These are phyloP conservation scores for Chaetomidium leptoderma DNA, from an alignment of 495 filamentous ascomycete genomes.

Conservation along the genomic window DNA sequence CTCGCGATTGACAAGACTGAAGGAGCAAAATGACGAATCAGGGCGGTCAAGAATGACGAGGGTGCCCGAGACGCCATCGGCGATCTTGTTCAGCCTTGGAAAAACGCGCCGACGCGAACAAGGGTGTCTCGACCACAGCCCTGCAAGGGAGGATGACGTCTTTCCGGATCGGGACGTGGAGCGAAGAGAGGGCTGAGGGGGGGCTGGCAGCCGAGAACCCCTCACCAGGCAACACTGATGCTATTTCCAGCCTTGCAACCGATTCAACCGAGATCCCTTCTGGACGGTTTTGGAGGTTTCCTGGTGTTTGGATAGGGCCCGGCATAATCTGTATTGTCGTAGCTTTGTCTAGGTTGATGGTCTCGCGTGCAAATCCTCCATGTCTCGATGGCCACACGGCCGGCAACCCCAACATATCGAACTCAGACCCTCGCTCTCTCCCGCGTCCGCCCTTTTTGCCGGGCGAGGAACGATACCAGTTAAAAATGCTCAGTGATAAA, in stretches of 20 bases:
- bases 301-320: background rate
- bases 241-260: slow-evolving; percentile 19
- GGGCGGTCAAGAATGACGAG: slow-evolving; percentile 2
- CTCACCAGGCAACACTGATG: slow-evolving; percentile 18
- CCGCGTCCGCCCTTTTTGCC: background rate
- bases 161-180: slow-evolving; percentile 14
- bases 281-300: background rate
- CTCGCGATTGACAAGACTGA: slow-evolving; percentile 8
- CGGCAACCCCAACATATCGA: too few species aligned
- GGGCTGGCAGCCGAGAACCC: background rate
- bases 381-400: background rate
- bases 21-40: slow-evolving; percentile 9
- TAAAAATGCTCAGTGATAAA: background rate
- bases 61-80: slow-evolving; percentile 2
- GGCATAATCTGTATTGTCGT: background rate
- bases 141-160: slow-evolving; percentile 24
- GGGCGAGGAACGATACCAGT: background rate
- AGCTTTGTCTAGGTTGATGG: background rate
- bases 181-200: slow-evolving; percentile 3
- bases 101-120: slow-evolving; percentile 18
- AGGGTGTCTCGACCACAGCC: slow-evolving; percentile 8
- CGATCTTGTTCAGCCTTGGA: slow-evolving; percentile 24
- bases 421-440: background rate
- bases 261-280: background rate
- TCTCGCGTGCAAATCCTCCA: background rate